phyloP scores from a whole-genome alignment of 2,329 filamentous ascomycete species.

The Fusarium marasasianum region DNA sequence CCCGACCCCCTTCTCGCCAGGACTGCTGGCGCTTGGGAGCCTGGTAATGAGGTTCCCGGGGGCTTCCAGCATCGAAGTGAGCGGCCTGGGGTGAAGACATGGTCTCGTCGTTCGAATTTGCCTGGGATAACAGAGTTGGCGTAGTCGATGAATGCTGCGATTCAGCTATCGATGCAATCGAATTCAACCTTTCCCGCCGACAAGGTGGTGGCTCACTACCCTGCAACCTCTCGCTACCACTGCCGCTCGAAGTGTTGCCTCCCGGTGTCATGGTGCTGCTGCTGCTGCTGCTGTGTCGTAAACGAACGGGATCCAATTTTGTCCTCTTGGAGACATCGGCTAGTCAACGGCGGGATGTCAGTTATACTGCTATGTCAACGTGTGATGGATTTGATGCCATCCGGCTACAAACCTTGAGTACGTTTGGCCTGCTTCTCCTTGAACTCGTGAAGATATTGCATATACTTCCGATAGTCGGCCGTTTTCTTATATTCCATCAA shows the following conservation, averaged over 20 bases:
- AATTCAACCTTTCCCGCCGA: constrained; percentile 59
- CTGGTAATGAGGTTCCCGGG: constrained; percentile 41
- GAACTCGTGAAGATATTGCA: constrained; percentile 79
- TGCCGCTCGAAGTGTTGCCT: constrained; percentile 51
- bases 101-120: constrained; percentile 54
- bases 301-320: constrained; percentile 55
- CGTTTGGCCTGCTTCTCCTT: constrained; percentile 74
- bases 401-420: constrained; percentile 59
- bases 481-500: constrained; percentile 83
- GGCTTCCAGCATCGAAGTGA: constrained; percentile 49
- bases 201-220: constrained; percentile 60
- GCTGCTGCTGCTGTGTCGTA: constrained; percentile 52
- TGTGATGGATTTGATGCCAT: background rate
- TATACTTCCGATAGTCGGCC: constrained; percentile 72
- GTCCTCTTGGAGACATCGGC: constrained; percentile 58
- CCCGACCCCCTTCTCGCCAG: constrained; percentile 40
- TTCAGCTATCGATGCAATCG: constrained; percentile 57
- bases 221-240: constrained; percentile 57
- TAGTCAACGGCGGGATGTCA: constrained; percentile 15
- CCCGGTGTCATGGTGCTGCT: constrained; percentile 50
- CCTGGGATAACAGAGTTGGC: constrained; percentile 48
- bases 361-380: background rate
- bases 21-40: constrained; percentile 41
- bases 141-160: constrained; percentile 55
- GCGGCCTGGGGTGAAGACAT: constrained; percentile 54